phyloP scores from a whole-genome alignment of 208 protist species.

The Trypanosoma caninum region DNA sequence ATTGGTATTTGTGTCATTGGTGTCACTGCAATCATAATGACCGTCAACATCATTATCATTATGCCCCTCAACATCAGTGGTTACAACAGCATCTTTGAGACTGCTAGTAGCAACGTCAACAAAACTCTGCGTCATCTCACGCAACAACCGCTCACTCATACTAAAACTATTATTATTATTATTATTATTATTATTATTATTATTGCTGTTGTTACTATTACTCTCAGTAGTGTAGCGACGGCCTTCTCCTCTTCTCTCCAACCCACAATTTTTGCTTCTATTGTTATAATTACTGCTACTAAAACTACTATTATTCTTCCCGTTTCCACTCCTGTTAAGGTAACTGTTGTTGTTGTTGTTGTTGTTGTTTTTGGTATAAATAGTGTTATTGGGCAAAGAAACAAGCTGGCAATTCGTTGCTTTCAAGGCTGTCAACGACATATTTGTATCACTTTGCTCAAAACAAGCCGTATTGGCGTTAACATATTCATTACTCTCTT shows the following conservation, averaged over 20 bases:
- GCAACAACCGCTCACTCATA: not conserved
- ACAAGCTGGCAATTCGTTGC: not conserved
- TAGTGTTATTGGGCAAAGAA: not conserved
- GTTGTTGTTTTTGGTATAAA: not conserved
- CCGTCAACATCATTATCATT: not conserved
- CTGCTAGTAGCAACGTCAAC: not conserved
- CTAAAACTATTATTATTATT: not conserved
- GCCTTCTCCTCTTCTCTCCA: too few relatives aligned
- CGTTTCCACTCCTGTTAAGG: not conserved
- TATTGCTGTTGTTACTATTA: not conserved
- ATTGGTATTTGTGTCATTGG: not conserved
- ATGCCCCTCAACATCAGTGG: not conserved
- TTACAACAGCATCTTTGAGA: too few relatives aligned
- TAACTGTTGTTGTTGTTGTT: not conserved
- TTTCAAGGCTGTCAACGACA: not conserved
- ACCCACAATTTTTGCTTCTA: too few relatives aligned
- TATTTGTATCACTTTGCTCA: not conserved
- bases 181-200: not conserved
- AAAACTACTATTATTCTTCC: too few relatives aligned
- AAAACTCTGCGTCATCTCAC: not conserved
- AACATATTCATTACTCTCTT: slow-evolving; percentile 9
- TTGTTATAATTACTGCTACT: too few relatives aligned
- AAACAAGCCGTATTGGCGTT: not conserved
- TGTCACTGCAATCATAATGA: not conserved
- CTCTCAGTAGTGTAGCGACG: not conserved